Conservation (phyloP, 208 protist species). For the Angomonas desouzai region DNA sequence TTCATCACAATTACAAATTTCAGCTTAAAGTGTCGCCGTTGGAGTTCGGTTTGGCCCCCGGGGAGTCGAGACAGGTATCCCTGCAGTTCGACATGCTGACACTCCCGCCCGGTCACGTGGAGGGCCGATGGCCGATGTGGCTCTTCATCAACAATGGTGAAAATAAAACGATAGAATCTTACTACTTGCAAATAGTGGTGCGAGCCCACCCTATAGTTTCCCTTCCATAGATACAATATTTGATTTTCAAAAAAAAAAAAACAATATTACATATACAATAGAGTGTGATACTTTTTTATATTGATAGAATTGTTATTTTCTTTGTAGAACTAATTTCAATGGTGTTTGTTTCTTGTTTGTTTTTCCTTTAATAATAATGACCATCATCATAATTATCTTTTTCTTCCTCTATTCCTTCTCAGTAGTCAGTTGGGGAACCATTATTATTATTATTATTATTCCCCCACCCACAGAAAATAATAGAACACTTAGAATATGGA, state of each 20-base stretch:
- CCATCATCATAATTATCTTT: too few species aligned
- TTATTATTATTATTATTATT: too few species aligned
- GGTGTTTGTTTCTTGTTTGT: too few species aligned
- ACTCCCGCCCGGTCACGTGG: constrained; percentile 66
- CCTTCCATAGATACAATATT: constrained; percentile 10
- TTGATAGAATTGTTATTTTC: constrained; percentile 5
- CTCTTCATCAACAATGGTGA: constrained; percentile 85
- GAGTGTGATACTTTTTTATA: not conserved
- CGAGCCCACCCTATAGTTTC: constrained; percentile 55
- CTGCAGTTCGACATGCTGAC: constrained; percentile 73
- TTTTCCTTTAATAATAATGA: too few species aligned
- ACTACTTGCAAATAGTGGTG: constrained; percentile 77
- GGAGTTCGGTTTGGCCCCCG: constrained; percentile 67
- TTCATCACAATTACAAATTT: constrained; percentile 87
- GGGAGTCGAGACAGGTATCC: constrained; percentile 66
- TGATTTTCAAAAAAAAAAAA: too few species aligned
- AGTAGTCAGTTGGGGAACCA: too few species aligned
- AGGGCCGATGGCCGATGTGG: constrained; percentile 89
- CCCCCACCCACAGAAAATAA: not conserved
- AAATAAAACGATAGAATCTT: constrained; percentile 86
- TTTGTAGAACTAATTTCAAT: too few species aligned
- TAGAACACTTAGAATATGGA: constrained; percentile 6
- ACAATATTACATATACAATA: too few species aligned
- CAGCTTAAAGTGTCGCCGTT: constrained; percentile 66
- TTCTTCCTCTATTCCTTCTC: too few species aligned